Evolutionary conservation across 139 green algal genomes (phyloP).

Genomic region (Tetraselmis chui): DNA sequence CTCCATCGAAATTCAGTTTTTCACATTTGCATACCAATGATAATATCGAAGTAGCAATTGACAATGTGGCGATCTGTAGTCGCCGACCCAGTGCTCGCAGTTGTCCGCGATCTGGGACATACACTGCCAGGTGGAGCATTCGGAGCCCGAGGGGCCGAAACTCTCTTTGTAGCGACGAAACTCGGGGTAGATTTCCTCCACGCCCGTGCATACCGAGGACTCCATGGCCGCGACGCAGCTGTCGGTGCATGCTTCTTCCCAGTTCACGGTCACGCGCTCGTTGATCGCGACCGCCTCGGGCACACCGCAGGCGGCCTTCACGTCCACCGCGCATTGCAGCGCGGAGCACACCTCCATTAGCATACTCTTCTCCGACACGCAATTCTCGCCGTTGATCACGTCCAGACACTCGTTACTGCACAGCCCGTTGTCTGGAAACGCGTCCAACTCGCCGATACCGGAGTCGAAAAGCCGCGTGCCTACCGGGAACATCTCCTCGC

Average conservation of each 20-base stretch:
- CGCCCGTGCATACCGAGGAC: neutral
- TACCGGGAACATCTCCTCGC: neutral
- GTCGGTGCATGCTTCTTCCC: neutral
- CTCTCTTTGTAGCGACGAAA: neutral
- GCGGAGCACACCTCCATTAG: neutral
- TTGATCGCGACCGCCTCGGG: neutral
- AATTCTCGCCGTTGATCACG: neutral
- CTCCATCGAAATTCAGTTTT: no score
- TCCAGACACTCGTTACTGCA: neutral
- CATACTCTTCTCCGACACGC: neutral
- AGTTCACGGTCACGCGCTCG: neutral
- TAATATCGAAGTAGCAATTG: no score
- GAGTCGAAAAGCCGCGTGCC: neutral
- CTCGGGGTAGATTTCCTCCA: neutral
- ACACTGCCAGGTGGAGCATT: neutral
- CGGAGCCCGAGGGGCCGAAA: neutral
- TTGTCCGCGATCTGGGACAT: neutral
- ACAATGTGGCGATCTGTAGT: no score
- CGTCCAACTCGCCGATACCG: neutral
- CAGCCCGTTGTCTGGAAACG: neutral
- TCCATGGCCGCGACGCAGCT: neutral
- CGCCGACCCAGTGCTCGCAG: neutral
- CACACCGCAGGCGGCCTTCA: neutral
- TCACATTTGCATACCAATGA: no score
- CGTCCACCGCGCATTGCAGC: neutral